These are phyloP conservation scores for Alopecurus myosuroides DNA, from an alignment of 176 grass and related monocot genomes.

Conservation along the genomic window DNA sequence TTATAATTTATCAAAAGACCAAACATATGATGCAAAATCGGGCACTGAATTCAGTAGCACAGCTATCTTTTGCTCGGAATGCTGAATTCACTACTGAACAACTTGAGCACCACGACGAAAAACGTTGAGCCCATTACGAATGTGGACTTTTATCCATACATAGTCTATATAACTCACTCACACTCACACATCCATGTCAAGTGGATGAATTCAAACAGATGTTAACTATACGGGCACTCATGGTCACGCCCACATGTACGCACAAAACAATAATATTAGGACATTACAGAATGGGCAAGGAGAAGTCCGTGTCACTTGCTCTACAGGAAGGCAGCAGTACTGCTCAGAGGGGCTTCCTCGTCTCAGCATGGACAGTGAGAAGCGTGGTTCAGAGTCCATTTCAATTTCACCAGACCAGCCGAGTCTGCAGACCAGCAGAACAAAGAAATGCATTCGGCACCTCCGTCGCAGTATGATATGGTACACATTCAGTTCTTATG, in stretches of 20 bases:
- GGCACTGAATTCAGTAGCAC: no score
- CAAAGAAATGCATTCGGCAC: neutral
- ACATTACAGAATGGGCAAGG: neutral
- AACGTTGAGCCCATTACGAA: neutral
- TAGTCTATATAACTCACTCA: neutral
- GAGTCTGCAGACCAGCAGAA: neutral
- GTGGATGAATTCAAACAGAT: neutral
- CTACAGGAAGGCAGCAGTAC: neutral
- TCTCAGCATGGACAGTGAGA: neutral
- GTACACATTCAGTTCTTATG: slow-evolving; percentile 74
- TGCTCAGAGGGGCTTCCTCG: neutral
- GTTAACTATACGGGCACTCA: neutral
- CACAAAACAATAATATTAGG: neutral
- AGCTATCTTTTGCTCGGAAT: no score
- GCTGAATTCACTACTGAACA: neutral
- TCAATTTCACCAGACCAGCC: neutral
- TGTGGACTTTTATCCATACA: neutral
- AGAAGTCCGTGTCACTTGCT: neutral
- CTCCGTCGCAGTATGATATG: neutral
- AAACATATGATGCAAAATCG: no score
- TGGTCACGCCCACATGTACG: neutral
- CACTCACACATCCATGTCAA: neutral
- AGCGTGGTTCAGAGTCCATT: neutral
- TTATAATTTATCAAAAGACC: no score
- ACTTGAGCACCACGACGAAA: neutral